Evolutionary conservation across 2,329 filamentous ascomycete genomes (phyloP).

Genomic region (Fusarium sp.): DNA sequence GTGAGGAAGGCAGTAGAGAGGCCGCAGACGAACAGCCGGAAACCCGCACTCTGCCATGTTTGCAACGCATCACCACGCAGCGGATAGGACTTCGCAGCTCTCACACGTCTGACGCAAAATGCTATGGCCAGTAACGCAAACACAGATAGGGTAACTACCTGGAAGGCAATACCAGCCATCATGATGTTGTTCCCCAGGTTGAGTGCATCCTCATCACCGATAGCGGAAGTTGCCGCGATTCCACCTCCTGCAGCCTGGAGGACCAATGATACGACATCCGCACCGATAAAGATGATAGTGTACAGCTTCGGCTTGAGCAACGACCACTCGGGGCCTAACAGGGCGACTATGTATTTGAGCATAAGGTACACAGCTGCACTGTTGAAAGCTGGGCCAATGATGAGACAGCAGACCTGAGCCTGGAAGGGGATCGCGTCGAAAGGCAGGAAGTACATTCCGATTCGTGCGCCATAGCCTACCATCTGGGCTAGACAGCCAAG

Average conservation of each 20-base stretch:
- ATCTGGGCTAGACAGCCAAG: constrained; percentile 4
- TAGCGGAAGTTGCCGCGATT: constrained; percentile 5
- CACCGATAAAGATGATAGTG: constrained; percentile 23
- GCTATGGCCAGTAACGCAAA: constrained; percentile 2
- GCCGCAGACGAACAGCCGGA: not conserved
- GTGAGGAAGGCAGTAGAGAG: constrained; percentile 1
- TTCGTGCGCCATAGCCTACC: constrained; percentile 1
- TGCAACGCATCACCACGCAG: not conserved
- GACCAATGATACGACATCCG: constrained; percentile 1
- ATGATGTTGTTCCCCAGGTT: constrained; percentile 6
- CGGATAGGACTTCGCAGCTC: not conserved
- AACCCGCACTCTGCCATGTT: not conserved
- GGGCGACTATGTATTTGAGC: constrained; percentile 11
- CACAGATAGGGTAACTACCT: constrained; percentile 11
- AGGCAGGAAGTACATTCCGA: constrained; percentile 15
- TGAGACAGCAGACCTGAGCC: constrained; percentile 10
- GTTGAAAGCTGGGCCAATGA: constrained; percentile 23
- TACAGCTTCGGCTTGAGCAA: constrained; percentile 16
- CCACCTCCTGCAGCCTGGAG: constrained; percentile 16
- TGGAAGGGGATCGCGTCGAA: constrained; percentile 13
- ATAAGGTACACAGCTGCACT: constrained; percentile 24
- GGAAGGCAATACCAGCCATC: constrained; percentile 18
- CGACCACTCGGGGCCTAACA: constrained; percentile 16
- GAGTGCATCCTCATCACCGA: not conserved
- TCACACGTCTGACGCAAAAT: not conserved